Conservation (phyloP, 2,329 filamentous ascomycete species). For the Hymenoscyphus salicellus region DNA sequence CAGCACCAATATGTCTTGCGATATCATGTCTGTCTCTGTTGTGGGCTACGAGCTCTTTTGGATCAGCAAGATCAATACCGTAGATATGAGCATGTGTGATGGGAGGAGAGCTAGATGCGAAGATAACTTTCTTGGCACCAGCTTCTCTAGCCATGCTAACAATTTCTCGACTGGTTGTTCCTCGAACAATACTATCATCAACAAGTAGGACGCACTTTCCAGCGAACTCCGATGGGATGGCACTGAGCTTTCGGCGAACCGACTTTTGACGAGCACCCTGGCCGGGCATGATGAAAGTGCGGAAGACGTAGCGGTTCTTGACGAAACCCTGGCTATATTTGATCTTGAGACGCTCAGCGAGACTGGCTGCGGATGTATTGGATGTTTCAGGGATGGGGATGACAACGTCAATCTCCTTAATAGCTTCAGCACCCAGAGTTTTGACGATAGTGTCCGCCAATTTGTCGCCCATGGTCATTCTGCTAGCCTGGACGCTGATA, state of each 20-base stretch:
- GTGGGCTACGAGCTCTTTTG: conserved; percentile 68
- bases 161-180: conserved; percentile 77
- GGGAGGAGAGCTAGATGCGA: conserved; percentile 77
- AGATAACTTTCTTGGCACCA: conserved; percentile 76
- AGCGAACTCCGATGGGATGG: conserved; percentile 81
- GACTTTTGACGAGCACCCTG: conserved; percentile 79
- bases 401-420: conserved; percentile 77
- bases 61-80: conserved; percentile 72
- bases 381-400: conserved; percentile 83
- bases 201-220: conserved; percentile 78
- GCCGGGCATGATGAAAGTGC: conserved; percentile 83
- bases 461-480: conserved; percentile 82
- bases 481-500: conserved; percentile 79
- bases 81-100: conserved; percentile 88
- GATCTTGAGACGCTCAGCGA: conserved; percentile 73
- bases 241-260: conserved; percentile 83
- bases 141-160: conserved; percentile 82
- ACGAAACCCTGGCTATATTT: conserved; percentile 80
- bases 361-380: conserved; percentile 73
- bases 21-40: conserved; percentile 60
- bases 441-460: conserved; percentile 70
- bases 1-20: conserved; percentile 66
- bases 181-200: conserved; percentile 86
- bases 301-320: conserved; percentile 86
- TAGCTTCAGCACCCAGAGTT: conserved; percentile 63